Evolutionary conservation across 23 red algal species (phyloP), one percentile per base, ranked within the genome.

Genomic region (Pyropia haitanensis): DNA sequence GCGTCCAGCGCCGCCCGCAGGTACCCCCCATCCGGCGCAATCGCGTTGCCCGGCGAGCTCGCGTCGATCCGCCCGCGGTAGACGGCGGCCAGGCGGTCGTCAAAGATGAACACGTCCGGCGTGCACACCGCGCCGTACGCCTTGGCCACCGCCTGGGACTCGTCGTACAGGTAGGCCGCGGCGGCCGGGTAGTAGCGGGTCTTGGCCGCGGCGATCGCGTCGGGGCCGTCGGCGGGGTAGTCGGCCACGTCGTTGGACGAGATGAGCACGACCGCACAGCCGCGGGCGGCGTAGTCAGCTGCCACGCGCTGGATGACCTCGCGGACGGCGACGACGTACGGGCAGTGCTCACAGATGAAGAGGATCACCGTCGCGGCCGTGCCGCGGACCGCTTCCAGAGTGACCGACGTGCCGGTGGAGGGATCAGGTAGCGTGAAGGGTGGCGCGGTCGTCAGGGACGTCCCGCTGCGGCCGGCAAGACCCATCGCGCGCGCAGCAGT

Each of bases 41-140:
- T 63, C 32, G 33, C 51, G 70, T 85, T 95, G 27, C 83, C 77
- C 13, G 89, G 89, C 18, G 72, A 33, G 53, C 72, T 74, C 55
- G 67, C 89, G 76, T 95, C 89, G n/a, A 95, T 52, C 48, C 75
- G 89, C 2, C 80, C 89, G 19, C 83, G 61, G 55, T 95, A 95
- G 8, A 60, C 68, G 23, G 86, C 70, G 0, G 19, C 65, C 25
- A 83, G 33, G 31, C 77, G 50, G 31, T 70, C 63, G 55, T 87
- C 89, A 26, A 87, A 83, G 14, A 95, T 23, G 67, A 58, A 95
- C 29, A 81, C 70, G 70, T 95, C 89, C 1, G 89, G 79, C 28
- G 89, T 95, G 69, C 89, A 95, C 14, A 61, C 73, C n/a, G 89
- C 89, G 8, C 54, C 26, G 39, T 70, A 87, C 29, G 51, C 24